Base-by-base conservation (phyloP, 805 yeast species). In the Starmera dryadoides region DNA sequence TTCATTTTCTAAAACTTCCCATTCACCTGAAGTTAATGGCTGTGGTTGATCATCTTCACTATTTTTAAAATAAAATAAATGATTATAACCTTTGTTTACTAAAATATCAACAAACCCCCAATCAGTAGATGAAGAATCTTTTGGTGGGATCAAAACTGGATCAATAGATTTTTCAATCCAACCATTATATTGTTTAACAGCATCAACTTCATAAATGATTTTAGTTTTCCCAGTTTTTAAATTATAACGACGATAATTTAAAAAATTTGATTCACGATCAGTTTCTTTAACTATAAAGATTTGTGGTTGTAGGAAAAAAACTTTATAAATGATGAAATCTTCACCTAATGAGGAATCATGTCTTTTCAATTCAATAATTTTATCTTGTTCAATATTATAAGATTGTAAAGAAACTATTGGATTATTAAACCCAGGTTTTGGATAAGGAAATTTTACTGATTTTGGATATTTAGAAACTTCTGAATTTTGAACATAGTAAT, bases 1-100 rank as follows among this genome's bases (percentile, higher is more conserved):
- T 1, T 80, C 75, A 2, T 82, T 85, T 38, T 67, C 73, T 19
- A 73, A 79, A 9, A 93, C 95, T 59, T 93, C 98, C 95, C 96
- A 93, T 2, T 73, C 60, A 6, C 98, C 98, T 2, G 63, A 45
- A 1, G 93, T 85, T 34, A 95, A 69, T 18, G 79, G 59, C 3
- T 47, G 50, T 4, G 86, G 86, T 12, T 59, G 55, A 0, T 74
- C 42, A 2, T 79, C 52, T 15, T 72, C 65, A 1, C 84, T 73
- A 6, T 91, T 86, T 2, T 84, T 66, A 54, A 81, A 93, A 60
- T 81, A 88, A 0, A 86, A 97, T 43, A 93, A 66, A 58, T 93
- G 98, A 37, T 69, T 69, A 48, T 57, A 78, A 0, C 85, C 86
- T 38, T 75, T 68, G 20, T 75, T 66, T 8, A 75, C 81, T n/a